Conservation (phyloP, 495 filamentous ascomycete species). For the Penicillium silybi region DNA sequence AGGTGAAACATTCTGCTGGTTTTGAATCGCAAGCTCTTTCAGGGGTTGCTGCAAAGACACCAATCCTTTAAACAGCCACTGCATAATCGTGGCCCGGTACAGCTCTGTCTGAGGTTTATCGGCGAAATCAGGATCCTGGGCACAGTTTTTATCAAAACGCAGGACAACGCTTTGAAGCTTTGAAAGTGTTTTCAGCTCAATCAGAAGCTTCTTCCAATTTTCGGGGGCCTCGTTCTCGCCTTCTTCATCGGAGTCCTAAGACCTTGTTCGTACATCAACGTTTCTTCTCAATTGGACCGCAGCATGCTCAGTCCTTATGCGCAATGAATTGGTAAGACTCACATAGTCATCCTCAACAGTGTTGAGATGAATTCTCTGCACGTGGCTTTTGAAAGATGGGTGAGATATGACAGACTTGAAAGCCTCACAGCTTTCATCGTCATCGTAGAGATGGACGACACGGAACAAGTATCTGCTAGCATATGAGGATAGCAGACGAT, state of each 20-base stretch:
- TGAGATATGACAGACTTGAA: not conserved
- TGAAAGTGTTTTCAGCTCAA: slow-evolving; percentile 8
- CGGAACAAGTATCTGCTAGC: not conserved
- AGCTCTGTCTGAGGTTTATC: not conserved
- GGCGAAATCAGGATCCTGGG: not conserved
- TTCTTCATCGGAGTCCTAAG: slow-evolving; percentile 4
- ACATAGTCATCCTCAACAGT: not conserved
- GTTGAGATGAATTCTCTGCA: not conserved
- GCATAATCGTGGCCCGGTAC: slow-evolving; percentile 13
- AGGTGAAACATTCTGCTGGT: slow-evolving; percentile 15
- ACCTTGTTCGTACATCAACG: not conserved
- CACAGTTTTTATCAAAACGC: slow-evolving; percentile 16
- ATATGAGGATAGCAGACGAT: not conserved
- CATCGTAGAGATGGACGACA: not conserved
- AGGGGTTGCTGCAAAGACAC: slow-evolving; percentile 5
- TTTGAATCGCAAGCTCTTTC: slow-evolving; percentile 16
- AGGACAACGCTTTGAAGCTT: slow-evolving; percentile 16
- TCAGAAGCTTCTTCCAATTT: slow-evolving; percentile 3
- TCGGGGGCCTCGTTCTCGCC: slow-evolving; percentile 2
- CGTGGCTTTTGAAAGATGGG: not conserved
- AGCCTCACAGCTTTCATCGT: not conserved
- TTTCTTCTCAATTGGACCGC: not conserved
- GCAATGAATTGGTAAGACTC: not conserved
- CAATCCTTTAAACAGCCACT: slow-evolving; percentile 3
- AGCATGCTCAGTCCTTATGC: not conserved